Conservation (phyloP, 352 stramenopile species). For the Pythium periplocum region DNA sequence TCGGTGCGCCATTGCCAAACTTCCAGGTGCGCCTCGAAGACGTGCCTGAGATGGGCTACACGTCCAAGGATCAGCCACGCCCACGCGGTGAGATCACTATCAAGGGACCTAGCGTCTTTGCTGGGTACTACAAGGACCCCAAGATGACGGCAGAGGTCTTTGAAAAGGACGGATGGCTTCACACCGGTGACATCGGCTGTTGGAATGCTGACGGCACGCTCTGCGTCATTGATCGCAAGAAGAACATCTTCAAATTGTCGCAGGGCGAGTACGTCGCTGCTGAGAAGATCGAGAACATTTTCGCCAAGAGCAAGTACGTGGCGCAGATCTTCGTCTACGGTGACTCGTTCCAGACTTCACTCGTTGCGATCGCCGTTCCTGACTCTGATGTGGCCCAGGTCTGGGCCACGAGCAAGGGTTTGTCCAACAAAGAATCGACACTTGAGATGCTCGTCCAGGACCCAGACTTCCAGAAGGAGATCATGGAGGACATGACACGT, state of each 20-base stretch:
- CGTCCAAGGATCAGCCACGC: constrained; percentile 47
- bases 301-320: constrained; percentile 85
- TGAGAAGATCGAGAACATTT: constrained; percentile 95
- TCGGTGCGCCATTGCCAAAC: constrained; percentile 78
- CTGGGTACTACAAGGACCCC: constrained; percentile 91
- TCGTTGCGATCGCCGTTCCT: constrained; percentile 92
- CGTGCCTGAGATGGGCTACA: constrained; percentile 96
- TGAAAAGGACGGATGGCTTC: constrained; percentile 90
- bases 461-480: constrained; percentile 40
- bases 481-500: constrained; percentile 69
- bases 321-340: constrained; percentile 92
- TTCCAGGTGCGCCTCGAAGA: constrained; percentile 89
- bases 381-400: constrained; percentile 26
- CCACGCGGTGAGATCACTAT: constrained; percentile 44
- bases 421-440: constrained; percentile 27
- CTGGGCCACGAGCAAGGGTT: constrained; percentile 14
- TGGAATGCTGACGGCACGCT: constrained; percentile 90
- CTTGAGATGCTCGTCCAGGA: constrained; percentile 35
- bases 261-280: constrained; percentile 93
- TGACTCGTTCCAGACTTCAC: constrained; percentile 88
- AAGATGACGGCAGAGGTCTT: constrained; percentile 87
- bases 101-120: constrained; percentile 72
- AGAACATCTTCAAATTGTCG: constrained; percentile 90
- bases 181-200: constrained; percentile 92
- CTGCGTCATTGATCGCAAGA: constrained; percentile 83